Conservation (phyloP, 345 rosid species). For the Citrus cavaleriei region DNA sequence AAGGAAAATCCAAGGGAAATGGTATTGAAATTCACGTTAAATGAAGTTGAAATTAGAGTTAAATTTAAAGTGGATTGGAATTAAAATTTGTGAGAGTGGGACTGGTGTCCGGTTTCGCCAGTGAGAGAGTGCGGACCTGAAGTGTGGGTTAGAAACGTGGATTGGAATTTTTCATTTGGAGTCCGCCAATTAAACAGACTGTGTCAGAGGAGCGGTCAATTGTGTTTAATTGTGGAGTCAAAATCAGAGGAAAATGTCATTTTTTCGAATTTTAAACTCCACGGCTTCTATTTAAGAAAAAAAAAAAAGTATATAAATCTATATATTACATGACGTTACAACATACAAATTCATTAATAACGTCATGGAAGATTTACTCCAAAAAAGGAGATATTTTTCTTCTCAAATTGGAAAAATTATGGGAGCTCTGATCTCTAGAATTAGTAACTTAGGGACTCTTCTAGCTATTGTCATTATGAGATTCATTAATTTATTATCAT, state of each 20-base stretch:
- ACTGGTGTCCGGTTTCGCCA: slow-evolving; percentile 17
- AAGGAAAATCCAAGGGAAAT: neutral
- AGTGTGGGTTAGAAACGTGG: neutral
- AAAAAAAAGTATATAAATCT: no score
- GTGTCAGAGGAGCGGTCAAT: slow-evolving; percentile 12
- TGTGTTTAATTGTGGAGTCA: neutral
- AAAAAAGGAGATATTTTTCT: no score
- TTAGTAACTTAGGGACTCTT: no score
- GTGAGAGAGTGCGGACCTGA: neutral
- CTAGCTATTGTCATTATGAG: no score
- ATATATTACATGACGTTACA: no score
- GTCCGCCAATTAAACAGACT: slow-evolving; percentile 20
- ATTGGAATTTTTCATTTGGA: slow-evolving; percentile 20
- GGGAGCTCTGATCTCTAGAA: no score
- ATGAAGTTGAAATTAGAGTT: slow-evolving; percentile 27
- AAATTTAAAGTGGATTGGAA: slow-evolving; percentile 10
- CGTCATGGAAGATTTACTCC: no score
- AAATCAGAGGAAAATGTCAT: neutral
- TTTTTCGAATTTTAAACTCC: neutral
- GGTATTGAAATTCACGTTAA: slow-evolving; percentile 28
- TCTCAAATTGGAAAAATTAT: no score
- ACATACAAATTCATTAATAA: no score
- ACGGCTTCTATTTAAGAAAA: no score
- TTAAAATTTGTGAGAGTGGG: neutral
- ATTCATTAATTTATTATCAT: no score